Base-by-base conservation (phyloP, 2,329 filamentous ascomycete genomes). In the Trichophyton verrucosum region DNA sequence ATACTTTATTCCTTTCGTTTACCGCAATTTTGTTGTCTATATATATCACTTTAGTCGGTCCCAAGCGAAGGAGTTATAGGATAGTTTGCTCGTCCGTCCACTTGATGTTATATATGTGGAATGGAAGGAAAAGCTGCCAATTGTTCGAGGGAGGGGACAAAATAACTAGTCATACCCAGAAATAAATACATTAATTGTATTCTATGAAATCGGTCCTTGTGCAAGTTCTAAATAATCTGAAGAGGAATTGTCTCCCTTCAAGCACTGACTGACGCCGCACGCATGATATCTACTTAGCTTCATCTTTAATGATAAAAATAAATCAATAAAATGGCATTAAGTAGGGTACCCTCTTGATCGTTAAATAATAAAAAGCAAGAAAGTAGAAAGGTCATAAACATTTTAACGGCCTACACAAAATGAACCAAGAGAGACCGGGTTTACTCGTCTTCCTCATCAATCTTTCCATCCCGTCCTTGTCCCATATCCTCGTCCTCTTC, bases 401-500 rank as follows among this genome's bases (percentile, higher is more conserved):
- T 55, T 55, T 55, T 55, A 24, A 17, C n/a, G 51, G 27, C 27
- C 24, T 33, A 55, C 33, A 3, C 51, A 36, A 17, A n/a, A 33
- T 2, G 51, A n/a, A 20, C 24, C 27, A 30, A 27, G 20, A 49
- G 17, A 24, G 46, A 27, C 24, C 20, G 7, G 33, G 70, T 72
- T 62, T 75, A 74, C 66, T 81, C 80, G 67, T 82, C 82, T 62
- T 81, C 79, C 49, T 79, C 80, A 40, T 80, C 80, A 47, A 61
- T 78, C 77, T 66, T 82, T 79, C 38, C 78, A 80, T 58, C 79
- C 81, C 59, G 79, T 81, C 66, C 79, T 80, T 49, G 77, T 77
- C 40, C 76, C 74, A 63, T 80, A 63, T 88, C 87, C 59, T 95
- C 90, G 3, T 83, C 87, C 69, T 97, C 92, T 69, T 97, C 94